Base-by-base conservation (phyloP, 345 rosid species). In the Xanthoceras sorbifolium region DNA sequence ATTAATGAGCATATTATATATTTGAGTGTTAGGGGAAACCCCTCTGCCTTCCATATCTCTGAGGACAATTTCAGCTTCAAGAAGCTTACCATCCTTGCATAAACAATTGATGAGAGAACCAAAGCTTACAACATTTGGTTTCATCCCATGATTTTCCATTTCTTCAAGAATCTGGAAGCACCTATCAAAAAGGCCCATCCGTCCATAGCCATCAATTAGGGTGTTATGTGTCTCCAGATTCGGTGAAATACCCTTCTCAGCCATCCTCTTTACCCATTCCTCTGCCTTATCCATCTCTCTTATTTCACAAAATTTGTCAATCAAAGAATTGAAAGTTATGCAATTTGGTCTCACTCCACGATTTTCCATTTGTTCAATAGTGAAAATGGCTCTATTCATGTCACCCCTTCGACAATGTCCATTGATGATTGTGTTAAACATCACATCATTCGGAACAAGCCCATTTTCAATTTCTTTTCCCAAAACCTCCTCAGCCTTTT, bases 1-100 rank as follows among this genome's bases (percentile, higher is more conserved):
- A 77, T 87, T 85, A 36, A 93, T 87, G 48, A 94, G 84, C 89
- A 90, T 88, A 77, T 94, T 94, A 75, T 89, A 93, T 84, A 90
- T 87, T 78, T 85, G 89, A 9, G 78, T 86, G 71, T 87, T 87
- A 6, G 95, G 92, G 66, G 67, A 71, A 77, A 90, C 83, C 36
- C 92, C 93, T 79, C 91, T 86, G 40, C 64, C 80, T 68, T 82
- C 75, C 95, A 90, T 89, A 80, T 93, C 93, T 64, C 84, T 77
- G 52, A 87, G 82, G 34, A 90, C 77, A n/a, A 90, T 75, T 80
- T 93, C 90, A 15, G 92, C 96, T 89, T 93, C 98, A 44, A 89
- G 89, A 82, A 87, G 89, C 82, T 85, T 95, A 42, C 87, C 89
- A 54, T 85, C 76, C 72, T 89, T 95, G 84, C 94, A 90, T 61